Evolutionary conservation across 345 rosid species (phyloP).

Genomic region (Euphorbia pulcherrima): DNA sequence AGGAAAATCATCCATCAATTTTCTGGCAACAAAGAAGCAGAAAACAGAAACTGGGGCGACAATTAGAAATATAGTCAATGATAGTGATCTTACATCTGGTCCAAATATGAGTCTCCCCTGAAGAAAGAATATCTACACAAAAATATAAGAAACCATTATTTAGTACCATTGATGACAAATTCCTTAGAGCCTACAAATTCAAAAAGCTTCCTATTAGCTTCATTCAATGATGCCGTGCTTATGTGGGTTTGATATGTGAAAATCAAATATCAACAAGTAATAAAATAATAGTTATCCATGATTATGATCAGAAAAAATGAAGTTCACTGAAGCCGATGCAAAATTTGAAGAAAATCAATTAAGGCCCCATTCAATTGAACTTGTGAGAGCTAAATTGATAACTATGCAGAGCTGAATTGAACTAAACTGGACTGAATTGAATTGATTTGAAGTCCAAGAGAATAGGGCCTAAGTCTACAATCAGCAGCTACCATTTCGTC

Average conservation of each 20-base stretch:
- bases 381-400: too few relatives aligned
- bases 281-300: background rate
- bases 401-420: too few relatives aligned
- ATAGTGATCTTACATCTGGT: constrained; percentile 78
- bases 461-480: background rate
- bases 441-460: too few relatives aligned
- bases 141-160: constrained; percentile 2
- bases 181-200: background rate
- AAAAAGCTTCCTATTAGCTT: background rate
- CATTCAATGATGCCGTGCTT: background rate
- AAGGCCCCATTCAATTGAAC: background rate
- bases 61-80: constrained; percentile 56
- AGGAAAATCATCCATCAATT: constrained; percentile 64
- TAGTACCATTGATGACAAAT: constrained; percentile 5
- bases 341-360: background rate
- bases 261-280: constrained; percentile 3
- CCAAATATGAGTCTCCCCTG: constrained; percentile 89
- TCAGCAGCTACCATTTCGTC: constrained; percentile 2
- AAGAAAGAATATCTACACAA: constrained; percentile 59
- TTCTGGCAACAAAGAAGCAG: constrained; percentile 69
- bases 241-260: background rate
- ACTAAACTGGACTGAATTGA: too few relatives aligned
- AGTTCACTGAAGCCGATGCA: constrained; percentile 1
- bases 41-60: constrained; percentile 67
- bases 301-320: background rate